A percentile compares a stretch with the other conserved stretches of the same genome.
Conservation (phyloP, 2,329 filamentous ascomycete genomes). For the Trichoderma koningiopsis region DNA sequence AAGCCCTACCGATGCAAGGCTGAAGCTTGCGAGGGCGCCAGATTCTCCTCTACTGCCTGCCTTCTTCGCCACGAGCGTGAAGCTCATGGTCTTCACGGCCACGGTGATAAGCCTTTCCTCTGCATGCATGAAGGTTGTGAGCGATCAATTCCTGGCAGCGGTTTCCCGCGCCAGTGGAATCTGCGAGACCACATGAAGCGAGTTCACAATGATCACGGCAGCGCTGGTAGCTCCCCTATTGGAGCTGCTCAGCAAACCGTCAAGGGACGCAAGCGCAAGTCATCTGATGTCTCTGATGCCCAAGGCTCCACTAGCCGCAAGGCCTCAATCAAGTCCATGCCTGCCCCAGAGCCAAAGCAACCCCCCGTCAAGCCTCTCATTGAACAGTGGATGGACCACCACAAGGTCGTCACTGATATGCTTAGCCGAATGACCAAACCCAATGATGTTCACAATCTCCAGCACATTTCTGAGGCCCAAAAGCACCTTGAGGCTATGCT, state of each 20-base stretch:
- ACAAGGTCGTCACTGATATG: conserved; percentile 63
- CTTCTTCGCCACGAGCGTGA: conserved; percentile 93
- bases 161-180: conserved; percentile 95
- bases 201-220: conserved; percentile 71
- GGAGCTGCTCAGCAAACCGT: conserved; percentile 37
- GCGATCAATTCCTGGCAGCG: conserved; percentile 76
- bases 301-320: conserved; percentile 50
- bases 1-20: conserved; percentile 96
- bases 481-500: conserved; percentile 54
- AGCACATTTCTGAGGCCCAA: conserved; percentile 56
- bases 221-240: conserved; percentile 46
- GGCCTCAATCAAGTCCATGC: conserved; percentile 48
- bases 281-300: conserved; percentile 52
- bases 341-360: conserved; percentile 39
- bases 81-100: conserved; percentile 92
- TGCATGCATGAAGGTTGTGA: conserved; percentile 89
- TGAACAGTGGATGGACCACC: conserved; percentile 63
- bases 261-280: conserved; percentile 63
- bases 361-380: conserved; percentile 45
- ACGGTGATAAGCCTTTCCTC: conserved; percentile 88
- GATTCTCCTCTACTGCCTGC: conserved; percentile 94
- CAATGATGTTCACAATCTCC: conserved; percentile 55
- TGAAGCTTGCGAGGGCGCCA: conserved; percentile 76
- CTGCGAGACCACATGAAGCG: conserved; percentile 96
- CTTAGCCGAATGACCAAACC: conserved; percentile 53